Evolutionary conservation across 345 rosid genomes (phyloP).

Genomic region (Citrus sp.): DNA sequence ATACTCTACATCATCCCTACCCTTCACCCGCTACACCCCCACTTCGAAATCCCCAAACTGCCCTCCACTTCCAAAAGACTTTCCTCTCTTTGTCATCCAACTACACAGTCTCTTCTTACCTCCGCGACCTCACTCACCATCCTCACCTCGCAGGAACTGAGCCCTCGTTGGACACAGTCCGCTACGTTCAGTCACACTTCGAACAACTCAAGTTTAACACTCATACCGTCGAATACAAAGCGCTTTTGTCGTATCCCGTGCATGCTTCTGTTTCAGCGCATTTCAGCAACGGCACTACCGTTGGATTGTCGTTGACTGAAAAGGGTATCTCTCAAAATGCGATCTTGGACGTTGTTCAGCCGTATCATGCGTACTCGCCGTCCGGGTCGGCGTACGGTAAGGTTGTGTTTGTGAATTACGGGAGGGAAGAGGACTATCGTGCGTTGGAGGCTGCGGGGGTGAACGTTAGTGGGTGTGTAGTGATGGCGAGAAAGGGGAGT

Average conservation of each 20-base stretch:
- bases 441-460: constrained; percentile 57
- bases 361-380: constrained; percentile 95
- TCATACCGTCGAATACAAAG: constrained; percentile 42
- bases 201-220: constrained; percentile 50
- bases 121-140: constrained; percentile 65
- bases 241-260: constrained; percentile 73
- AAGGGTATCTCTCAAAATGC: constrained; percentile 7
- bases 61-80: constrained; percentile 37
- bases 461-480: constrained; percentile 57
- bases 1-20: constrained; percentile 42
- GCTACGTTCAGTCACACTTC: constrained; percentile 65
- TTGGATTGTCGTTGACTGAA: constrained; percentile 44
- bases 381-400: constrained; percentile 59
- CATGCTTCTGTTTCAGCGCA: constrained; percentile 46
- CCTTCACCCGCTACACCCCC: neutral
- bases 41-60: constrained; percentile 22
- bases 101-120: constrained; percentile 73
- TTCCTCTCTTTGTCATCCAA: constrained; percentile 75
- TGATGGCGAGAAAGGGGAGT: constrained; percentile 60
- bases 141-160: constrained; percentile 90
- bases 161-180: constrained; percentile 47
- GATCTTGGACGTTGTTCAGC: constrained; percentile 35
- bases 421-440: constrained; percentile 69
- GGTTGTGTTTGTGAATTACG: constrained; percentile 73
- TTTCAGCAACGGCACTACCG: constrained; percentile 47